Conservation (phyloP, 2,329 filamentous ascomycete genomes). For the Penicillium sp. region DNA sequence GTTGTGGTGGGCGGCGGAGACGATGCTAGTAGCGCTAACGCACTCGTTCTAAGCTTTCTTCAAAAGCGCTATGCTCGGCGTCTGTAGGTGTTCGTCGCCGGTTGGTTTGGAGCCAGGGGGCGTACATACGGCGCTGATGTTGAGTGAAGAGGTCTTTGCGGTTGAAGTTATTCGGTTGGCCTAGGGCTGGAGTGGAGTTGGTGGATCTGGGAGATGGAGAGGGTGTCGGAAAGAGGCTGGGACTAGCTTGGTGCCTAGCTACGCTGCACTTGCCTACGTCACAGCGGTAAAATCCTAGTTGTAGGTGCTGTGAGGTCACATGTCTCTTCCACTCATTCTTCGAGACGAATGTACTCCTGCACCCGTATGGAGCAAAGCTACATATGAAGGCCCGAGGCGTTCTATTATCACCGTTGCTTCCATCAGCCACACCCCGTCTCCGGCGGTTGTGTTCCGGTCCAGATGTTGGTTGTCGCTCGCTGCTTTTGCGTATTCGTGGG, state of each 20-base stretch:
- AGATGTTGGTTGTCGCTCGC: conserved; percentile 9
- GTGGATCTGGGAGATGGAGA: conserved; percentile 18
- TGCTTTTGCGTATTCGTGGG: conserved; percentile 9
- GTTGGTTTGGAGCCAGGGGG: conserved; percentile 52
- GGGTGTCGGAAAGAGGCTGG: not conserved
- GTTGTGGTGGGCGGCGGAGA: conserved; percentile 59
- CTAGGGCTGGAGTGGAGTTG: conserved; percentile 23
- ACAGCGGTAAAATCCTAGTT: conserved; percentile 71
- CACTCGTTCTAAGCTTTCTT: conserved; percentile 53
- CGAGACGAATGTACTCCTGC: conserved; percentile 64
- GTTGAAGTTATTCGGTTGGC: conserved; percentile 67
- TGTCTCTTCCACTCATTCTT: conserved; percentile 98
- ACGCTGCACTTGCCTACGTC: conserved; percentile 58
- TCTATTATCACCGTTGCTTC: not conserved
- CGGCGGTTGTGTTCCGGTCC: conserved; percentile 7
- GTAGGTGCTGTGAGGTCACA: conserved; percentile 72
- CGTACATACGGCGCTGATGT: conserved; percentile 82
- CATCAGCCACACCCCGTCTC: conserved; percentile 1
- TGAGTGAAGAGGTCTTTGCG: conserved; percentile 89
- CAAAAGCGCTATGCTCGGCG: conserved; percentile 38
- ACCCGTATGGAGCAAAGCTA: conserved; percentile 74
- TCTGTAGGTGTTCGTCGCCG: conserved; percentile 19
- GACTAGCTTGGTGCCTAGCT: conserved; percentile 6
- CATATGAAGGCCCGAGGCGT: conserved; percentile 62
- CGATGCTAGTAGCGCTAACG: conserved; percentile 56